A percentile compares a stretch with the other conserved stretches of the same genome.
phyloP scores from a whole-genome alignment of 1,284 basidiomycete species.

The Coniferiporia weirii region DNA sequence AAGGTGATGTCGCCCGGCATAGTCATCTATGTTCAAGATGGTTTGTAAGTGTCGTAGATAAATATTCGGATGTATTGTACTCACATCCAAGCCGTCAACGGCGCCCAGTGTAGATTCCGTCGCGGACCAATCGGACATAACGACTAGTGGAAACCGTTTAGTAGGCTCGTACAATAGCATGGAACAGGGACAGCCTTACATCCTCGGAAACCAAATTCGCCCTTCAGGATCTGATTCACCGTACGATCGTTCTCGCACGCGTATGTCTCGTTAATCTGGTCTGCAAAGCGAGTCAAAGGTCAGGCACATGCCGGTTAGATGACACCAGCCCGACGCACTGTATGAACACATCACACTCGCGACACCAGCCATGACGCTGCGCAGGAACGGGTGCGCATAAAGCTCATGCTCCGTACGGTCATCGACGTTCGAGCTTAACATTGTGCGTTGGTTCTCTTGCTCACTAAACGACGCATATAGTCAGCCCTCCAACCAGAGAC shows the following conservation, averaged over 20 bases:
- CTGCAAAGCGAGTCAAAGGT: conserved; percentile 26
- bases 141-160: conserved; percentile 28
- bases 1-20: conserved; percentile 35
- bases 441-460: conserved; percentile 58
- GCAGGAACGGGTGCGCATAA: conserved; percentile 69
- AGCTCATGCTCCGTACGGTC: conserved; percentile 75
- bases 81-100: conserved; percentile 63
- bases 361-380: conserved; percentile 71
- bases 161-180: not conserved
- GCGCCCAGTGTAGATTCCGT: conserved; percentile 52
- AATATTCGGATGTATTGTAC: conserved; percentile 16
- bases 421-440: conserved; percentile 61
- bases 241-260: conserved; percentile 75
- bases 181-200: conserved; percentile 30
- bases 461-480: conserved; percentile 39
- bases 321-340: conserved; percentile 31
- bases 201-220: conserved; percentile 77
- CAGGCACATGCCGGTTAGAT: not conserved
- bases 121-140: conserved; percentile 69
- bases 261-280: conserved; percentile 70
- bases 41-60: not conserved
- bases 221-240: conserved; percentile 75
- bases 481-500: not conserved
- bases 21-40: conserved; percentile 39
- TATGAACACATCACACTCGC: conserved; percentile 77